Percentiles rank a stretch among this genome's conserved stretches.
phyloP scores from a whole-genome alignment of 176 grass and related monocot genomes.

The Avena atlantica region DNA sequence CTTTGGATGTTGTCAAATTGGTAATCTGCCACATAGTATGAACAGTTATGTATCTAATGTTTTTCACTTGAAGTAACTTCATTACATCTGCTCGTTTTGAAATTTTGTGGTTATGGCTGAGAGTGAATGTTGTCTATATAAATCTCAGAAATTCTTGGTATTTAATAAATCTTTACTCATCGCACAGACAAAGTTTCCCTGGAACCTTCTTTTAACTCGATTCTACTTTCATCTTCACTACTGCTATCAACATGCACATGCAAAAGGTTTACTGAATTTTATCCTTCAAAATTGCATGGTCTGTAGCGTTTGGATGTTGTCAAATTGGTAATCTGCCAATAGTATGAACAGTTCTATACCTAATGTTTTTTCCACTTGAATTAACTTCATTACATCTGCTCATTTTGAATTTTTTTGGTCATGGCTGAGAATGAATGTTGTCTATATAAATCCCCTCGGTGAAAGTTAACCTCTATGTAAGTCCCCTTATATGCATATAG shows the following conservation, averaged over 20 bases:
- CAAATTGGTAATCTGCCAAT: background rate
- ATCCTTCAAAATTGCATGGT: background rate
- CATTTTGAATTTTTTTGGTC: background rate
- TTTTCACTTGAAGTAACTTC: background rate
- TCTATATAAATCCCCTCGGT: background rate
- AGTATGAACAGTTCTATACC: background rate
- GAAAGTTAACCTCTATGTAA: conserved; percentile 45
- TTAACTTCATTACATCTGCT: background rate
- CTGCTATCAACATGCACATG: conserved; percentile 24
- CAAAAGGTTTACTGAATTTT: conserved; percentile 36
- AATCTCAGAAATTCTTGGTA: background rate
- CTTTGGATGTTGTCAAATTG: background rate
- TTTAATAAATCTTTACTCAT: background rate
- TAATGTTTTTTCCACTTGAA: background rate
- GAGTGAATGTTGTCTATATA: background rate
- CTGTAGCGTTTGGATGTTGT: background rate
- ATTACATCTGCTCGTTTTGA: background rate
- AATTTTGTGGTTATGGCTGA: background rate
- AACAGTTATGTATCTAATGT: background rate
- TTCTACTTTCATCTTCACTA: background rate
- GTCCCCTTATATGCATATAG: conserved; percentile 14
- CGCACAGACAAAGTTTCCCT: background rate
- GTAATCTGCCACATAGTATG: background rate
- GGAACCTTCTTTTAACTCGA: background rate
- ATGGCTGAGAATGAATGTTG: conserved; percentile 3